phyloP scores from a whole-genome alignment of 2,329 filamentous ascomycete species.

The Rhynchosporium graminicola region DNA sequence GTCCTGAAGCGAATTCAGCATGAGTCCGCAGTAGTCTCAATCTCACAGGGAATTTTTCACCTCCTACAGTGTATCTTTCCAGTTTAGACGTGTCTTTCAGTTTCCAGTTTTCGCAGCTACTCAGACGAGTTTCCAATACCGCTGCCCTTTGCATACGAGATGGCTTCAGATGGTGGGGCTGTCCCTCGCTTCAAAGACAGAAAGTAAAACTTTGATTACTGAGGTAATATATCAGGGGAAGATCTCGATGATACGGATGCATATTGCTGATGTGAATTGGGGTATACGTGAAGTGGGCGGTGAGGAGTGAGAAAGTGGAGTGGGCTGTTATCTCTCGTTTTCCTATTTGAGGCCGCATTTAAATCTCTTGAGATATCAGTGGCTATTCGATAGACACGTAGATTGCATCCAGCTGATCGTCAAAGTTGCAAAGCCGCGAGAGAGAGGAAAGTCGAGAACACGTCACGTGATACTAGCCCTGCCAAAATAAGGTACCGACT shows the following conservation, averaged over 20 bases:
- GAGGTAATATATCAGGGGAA: neutral
- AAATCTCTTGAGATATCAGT: neutral
- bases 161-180: conserved; percentile 13
- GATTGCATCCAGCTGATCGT: neutral
- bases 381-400: neutral
- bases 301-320: neutral
- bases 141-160: conserved; percentile 21
- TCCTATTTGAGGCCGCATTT: neutral
- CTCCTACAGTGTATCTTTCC: conserved; percentile 13
- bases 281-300: neutral
- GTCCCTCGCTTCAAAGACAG: neutral
- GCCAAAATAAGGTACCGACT: too few relatives aligned
- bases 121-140: conserved; percentile 5
- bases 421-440: too few relatives aligned
- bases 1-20: neutral
- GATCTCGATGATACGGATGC: neutral
- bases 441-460: too few relatives aligned
- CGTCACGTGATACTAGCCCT: too few relatives aligned
- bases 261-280: neutral
- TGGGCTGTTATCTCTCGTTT: neutral
- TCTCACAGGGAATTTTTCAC: conserved; percentile 8
- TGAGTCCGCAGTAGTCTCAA: neutral
- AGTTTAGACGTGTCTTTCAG: conserved; percentile 16
- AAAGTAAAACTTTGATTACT: neutral
- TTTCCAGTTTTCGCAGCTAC: conserved; percentile 17